These are phyloP conservation scores for Phalaenopsis hybrid DNA, from an alignment of 116 monocot species.

Conservation along the genomic window DNA sequence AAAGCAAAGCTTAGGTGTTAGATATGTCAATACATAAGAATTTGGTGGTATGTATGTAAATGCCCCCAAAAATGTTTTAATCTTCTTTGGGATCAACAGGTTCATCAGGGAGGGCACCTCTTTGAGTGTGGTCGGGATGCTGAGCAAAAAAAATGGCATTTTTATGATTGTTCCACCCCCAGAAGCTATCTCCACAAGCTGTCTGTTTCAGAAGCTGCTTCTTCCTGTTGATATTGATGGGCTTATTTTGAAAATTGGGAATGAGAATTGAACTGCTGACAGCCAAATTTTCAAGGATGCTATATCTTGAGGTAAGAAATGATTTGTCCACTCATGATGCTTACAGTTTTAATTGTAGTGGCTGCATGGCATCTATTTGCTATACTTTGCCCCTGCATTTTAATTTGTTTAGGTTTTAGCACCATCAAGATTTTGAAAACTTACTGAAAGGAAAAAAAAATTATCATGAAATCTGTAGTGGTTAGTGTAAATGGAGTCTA, in stretches of 20 bases:
- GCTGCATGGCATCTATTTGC: background rate
- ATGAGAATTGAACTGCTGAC: conserved; percentile 5
- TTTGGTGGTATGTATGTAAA: too few species aligned
- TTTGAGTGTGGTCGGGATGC: conserved; percentile 66
- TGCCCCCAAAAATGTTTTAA: background rate
- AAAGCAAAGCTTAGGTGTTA: too few species aligned
- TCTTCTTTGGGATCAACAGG: conserved; percentile 26
- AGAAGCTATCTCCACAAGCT: conserved; percentile 46
- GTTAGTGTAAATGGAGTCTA: too few species aligned
- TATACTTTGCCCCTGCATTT: too few species aligned
- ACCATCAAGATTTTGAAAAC: too few species aligned
- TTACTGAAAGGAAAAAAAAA: too few species aligned
- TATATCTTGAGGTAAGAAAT: conserved; percentile 13
- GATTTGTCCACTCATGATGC: background rate
- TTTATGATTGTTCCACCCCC: conserved; percentile 50
- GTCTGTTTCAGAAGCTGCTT: conserved; percentile 31
- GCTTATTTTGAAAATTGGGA: conserved; percentile 30
- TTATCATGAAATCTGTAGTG: too few species aligned
- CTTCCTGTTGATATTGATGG: conserved; percentile 55
- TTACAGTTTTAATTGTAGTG: too few species aligned
- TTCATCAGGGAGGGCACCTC: conserved; percentile 60
- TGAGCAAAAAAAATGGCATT: conserved; percentile 41
- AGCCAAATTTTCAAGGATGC: background rate
- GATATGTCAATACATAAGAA: too few species aligned
- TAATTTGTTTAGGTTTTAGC: too few species aligned